These are phyloP conservation scores for Panicum virgatum DNA, from an alignment of 202 grass and related monocot species.

Conservation along the genomic window DNA sequence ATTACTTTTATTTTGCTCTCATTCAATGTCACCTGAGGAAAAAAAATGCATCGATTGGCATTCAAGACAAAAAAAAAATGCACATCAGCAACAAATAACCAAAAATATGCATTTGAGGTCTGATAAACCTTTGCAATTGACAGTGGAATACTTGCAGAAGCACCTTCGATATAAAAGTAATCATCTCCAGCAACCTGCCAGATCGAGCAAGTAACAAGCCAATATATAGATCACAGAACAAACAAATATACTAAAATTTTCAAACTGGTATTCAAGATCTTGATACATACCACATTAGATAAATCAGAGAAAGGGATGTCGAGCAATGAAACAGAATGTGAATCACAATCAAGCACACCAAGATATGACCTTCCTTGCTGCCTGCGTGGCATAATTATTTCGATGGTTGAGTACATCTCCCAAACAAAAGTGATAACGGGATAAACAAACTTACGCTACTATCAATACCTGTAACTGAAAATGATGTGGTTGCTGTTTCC, in stretches of 20 bases:
- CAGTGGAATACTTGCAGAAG: slow-evolving; percentile 65
- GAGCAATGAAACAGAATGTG: slow-evolving; percentile 67
- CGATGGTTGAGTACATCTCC: neutral
- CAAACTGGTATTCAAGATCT: neutral
- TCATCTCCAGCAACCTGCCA: slow-evolving; percentile 52
- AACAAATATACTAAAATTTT: neutral
- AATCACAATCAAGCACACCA: slow-evolving; percentile 70
- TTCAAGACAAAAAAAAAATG: neutral
- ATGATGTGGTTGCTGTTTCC: slow-evolving; percentile 62
- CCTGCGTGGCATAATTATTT: slow-evolving; percentile 48
- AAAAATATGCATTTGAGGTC: slow-evolving; percentile 4
- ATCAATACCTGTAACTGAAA: slow-evolving; percentile 84
- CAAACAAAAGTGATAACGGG: neutral
- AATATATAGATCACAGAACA: slow-evolving; percentile 6
- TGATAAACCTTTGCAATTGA: slow-evolving; percentile 82
- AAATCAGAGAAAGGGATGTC: slow-evolving; percentile 80
- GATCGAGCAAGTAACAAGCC: slow-evolving; percentile 16
- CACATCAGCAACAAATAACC: too few relatives aligned
- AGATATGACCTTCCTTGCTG: slow-evolving; percentile 82
- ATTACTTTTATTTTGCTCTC: slow-evolving; percentile 53
- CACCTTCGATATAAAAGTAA: slow-evolving; percentile 89
- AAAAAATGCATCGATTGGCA: slow-evolving; percentile 30
- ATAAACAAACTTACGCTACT: slow-evolving; percentile 24
- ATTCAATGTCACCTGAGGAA: slow-evolving; percentile 72
- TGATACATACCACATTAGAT: slow-evolving; percentile 70